Base-by-base conservation (phyloP, 805 yeast species). In the Lachancea sp. region DNA sequence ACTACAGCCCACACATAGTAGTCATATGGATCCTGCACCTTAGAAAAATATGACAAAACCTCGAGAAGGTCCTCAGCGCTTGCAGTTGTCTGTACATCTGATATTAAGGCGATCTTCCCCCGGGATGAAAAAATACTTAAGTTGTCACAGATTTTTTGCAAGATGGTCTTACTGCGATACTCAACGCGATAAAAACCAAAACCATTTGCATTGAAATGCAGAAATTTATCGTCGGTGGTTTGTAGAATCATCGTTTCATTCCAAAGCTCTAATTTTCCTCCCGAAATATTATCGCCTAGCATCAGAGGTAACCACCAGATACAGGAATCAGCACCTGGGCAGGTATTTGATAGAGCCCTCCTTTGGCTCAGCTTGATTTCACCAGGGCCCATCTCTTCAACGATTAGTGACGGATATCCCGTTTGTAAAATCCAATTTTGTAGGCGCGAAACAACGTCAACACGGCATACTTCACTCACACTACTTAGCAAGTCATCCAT, bases 401-500 rank as follows among this genome's bases (percentile, higher is more conserved):
- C 88, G 29, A 69, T 63, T 21, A 85, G 50, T 21, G 81, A 67
- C 3, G 95, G 95, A 64, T 67, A 84, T 4, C 95, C 95, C 36
- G 80, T 73, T 45, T 77, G 71, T 39, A 72, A 69, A 48, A 83
- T 82, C 95, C 95, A 85, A 16, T 74, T 65, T 43, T 73, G 72
- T 80, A 85, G 80, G 54, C 78, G 70, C 19, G 56, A 42, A 45
- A 68, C 67, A 28, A 85, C 75, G 38, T 84, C 78, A 52, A 71
- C 64, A 18, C 83, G 83, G 3, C 83, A 70, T 11, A 70, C 83
- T 40, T 73, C 80, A 38, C 78, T 63, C 22, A 85, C 66, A 3
- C 84, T 75, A 33, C 63, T 63, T 88, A 92, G 85, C 44, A 85
- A 70, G 50, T 85, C 89, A 30, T 69, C 71, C 30, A 92, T 80